Evolutionary conservation across 2,329 filamentous ascomycete genomes (phyloP).

Genomic region (Hypoxylon rubiginosum): DNA sequence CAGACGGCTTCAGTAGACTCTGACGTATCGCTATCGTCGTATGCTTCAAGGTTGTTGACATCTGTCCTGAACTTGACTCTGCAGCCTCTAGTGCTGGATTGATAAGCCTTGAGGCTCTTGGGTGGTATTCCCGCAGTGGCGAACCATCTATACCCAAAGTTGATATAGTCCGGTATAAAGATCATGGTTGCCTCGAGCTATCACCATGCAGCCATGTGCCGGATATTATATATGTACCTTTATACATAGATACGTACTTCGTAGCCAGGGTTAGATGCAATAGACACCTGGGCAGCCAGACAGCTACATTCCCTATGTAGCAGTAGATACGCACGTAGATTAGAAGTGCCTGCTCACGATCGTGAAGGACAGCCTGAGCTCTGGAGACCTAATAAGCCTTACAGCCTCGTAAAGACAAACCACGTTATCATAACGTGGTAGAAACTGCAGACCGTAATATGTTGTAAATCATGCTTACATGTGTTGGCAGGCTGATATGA

Average conservation of each 20-base stretch:
- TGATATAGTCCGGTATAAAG: neutral
- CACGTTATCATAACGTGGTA: neutral
- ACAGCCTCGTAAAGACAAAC: neutral
- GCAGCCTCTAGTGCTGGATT: neutral
- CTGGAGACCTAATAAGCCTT: neutral
- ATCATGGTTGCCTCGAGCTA: neutral
- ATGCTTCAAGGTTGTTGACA: neutral
- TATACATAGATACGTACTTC: conserved; percentile 1
- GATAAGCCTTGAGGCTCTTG: conserved; percentile 7
- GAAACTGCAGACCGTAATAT: neutral
- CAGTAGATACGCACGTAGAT: neutral
- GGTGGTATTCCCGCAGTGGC: conserved; percentile 2
- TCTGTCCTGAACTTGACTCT: neutral
- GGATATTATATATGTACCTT: neutral
- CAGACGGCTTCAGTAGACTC: neutral
- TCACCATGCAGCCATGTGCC: neutral
- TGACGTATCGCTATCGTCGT: neutral
- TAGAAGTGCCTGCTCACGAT: neutral
- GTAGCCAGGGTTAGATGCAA: neutral
- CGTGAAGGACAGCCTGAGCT: neutral
- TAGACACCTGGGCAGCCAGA: no score
- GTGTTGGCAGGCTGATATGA: no score
- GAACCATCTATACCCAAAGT: conserved; percentile 3
- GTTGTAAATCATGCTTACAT: neutral
- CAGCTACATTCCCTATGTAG: neutral